Percentiles rank a stretch among this genome's conserved stretches.
Conservation (phyloP, 2,329 filamentous ascomycete species). For the Arachnomyces sp. region DNA sequence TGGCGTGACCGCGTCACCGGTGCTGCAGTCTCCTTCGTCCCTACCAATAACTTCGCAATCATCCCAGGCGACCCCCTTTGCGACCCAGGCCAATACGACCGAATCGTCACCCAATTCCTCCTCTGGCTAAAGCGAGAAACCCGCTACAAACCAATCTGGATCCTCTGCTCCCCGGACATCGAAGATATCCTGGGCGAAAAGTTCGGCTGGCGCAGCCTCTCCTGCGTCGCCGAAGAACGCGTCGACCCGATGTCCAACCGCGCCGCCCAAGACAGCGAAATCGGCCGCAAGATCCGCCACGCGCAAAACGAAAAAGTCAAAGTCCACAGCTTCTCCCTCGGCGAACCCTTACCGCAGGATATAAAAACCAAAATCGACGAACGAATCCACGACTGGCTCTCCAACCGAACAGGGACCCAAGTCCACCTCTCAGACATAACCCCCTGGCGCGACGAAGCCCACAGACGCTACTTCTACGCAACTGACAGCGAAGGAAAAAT, state of each 20-base stretch:
- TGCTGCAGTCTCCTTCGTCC: conserved; percentile 77
- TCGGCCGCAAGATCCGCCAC: conserved; percentile 68
- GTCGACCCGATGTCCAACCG: conserved; percentile 65
- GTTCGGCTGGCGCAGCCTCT: conserved; percentile 81
- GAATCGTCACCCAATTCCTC: conserved; percentile 67
- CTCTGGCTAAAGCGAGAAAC: conserved; percentile 65
- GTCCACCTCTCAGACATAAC: conserved; percentile 85
- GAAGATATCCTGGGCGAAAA: conserved; percentile 74
- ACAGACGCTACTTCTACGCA: conserved; percentile 80
- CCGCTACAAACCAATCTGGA: conserved; percentile 74
- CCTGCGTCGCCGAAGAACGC: conserved; percentile 81
- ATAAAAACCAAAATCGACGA: conserved; percentile 62
- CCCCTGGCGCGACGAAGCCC: conserved; percentile 76
- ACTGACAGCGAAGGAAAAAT: conserved; percentile 65
- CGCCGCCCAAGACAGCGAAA: conserved; percentile 56
- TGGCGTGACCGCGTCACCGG: conserved; percentile 76
- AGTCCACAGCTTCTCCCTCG: conserved; percentile 63
- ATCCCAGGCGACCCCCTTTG: conserved; percentile 83
- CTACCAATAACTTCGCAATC: conserved; percentile 69
- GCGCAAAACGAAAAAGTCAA: conserved; percentile 79
- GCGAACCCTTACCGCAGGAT: conserved; percentile 56
- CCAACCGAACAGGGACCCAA: conserved; percentile 72
- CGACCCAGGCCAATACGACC: conserved; percentile 65
- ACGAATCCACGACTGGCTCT: conserved; percentile 72
- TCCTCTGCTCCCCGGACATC: conserved; percentile 70